Percentiles rank a stretch among this genome's conserved stretches.
Evolutionary conservation across 2,329 filamentous ascomycete species (phyloP).

Genomic region (Fusarium cyanostomum): DNA sequence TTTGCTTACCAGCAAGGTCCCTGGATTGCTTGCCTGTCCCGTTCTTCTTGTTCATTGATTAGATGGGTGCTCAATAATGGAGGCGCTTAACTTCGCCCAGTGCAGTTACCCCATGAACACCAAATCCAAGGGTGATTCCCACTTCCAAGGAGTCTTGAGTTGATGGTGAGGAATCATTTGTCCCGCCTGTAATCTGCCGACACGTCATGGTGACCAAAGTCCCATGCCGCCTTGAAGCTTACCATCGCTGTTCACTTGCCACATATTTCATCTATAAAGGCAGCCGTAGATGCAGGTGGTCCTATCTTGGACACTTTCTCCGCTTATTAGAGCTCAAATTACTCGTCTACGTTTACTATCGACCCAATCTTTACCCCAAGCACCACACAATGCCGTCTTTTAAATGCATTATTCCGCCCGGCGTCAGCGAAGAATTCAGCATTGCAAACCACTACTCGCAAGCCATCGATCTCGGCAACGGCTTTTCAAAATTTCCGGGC

Average conservation of each 20-base stretch:
- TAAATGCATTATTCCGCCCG: slow-evolving; percentile 13
- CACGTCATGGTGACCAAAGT: neutral
- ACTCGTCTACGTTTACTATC: no score
- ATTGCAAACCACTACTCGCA: slow-evolving; percentile 38
- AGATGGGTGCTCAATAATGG: neutral
- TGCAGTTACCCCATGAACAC: neutral
- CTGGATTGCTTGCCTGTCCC: neutral
- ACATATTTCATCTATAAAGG: no score
- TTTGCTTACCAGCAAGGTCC: neutral
- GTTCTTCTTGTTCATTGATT: neutral
- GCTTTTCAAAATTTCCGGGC: slow-evolving; percentile 38
- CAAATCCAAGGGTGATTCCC: neutral
- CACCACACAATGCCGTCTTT: slow-evolving; percentile 12
- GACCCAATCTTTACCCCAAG: neutral
- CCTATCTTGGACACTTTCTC: no score
- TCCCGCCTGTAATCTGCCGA: neutral
- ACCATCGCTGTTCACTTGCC: no score
- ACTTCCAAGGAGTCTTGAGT: neutral
- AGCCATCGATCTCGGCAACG: slow-evolving; percentile 35
- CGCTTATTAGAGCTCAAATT: no score
- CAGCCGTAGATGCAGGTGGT: no score
- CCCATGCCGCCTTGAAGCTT: no score
- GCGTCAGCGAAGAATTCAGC: slow-evolving; percentile 5
- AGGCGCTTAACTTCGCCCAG: neutral
- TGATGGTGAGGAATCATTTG: neutral